A percentile compares a stretch with the other conserved stretches of the same genome.
Evolutionary conservation across 306 rosid species (phyloP).

Genomic region (Carpinus viminea): DNA sequence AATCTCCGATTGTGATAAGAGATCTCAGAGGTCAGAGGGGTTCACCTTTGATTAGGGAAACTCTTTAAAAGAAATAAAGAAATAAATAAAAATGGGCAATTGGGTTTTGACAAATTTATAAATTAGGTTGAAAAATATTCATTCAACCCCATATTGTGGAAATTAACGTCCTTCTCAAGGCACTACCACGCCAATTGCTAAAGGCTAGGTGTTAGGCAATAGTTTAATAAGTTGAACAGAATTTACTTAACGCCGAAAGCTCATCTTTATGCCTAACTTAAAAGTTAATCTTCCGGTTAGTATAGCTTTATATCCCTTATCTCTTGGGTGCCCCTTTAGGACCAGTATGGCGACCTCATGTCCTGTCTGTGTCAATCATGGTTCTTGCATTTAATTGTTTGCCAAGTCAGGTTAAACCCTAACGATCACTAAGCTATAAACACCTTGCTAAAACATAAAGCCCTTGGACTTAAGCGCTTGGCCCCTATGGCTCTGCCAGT

Average conservation of each 20-base stretch:
- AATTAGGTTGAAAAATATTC: too few relatives aligned
- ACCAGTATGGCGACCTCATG: not conserved
- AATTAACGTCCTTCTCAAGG: not conserved
- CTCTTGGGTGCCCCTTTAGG: not conserved
- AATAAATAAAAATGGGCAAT: too few relatives aligned
- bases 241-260: not conserved
- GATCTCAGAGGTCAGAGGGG: too few relatives aligned
- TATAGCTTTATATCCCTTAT: too few relatives aligned
- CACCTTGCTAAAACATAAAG: not conserved
- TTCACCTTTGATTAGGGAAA: too few relatives aligned
- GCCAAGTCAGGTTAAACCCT: not conserved
- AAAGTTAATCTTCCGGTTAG: not conserved
- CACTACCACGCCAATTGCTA: not conserved
- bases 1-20: too few relatives aligned
- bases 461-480: not conserved
- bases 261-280: not conserved
- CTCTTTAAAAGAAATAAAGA: too few relatives aligned
- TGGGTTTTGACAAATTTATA: too few relatives aligned
- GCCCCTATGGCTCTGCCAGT: not conserved
- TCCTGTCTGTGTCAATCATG: not conserved
- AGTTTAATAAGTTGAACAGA: not conserved
- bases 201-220: not conserved
- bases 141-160: too few relatives aligned
- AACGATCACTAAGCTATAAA: not conserved
- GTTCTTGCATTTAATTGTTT: not conserved